Evolutionary conservation across 2,329 filamentous ascomycete genomes (phyloP).

Genomic region (Ilyonectria robusta): DNA sequence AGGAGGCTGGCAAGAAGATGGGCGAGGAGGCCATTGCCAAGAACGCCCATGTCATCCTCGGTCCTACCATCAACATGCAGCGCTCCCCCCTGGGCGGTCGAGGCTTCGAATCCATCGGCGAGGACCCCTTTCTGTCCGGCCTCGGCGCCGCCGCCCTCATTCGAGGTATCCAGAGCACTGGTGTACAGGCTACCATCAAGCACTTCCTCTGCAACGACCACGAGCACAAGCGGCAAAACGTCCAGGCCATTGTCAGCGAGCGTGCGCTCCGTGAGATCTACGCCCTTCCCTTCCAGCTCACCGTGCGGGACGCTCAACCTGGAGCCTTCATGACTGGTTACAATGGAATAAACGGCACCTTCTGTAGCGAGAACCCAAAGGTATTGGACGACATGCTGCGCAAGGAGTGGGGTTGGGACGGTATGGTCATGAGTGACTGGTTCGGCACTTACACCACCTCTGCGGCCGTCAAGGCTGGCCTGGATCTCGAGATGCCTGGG

Average conservation of each 20-base stretch:
- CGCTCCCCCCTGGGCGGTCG: constrained; percentile 72
- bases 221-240: constrained; percentile 70
- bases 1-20: constrained; percentile 66
- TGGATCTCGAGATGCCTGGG: constrained; percentile 74
- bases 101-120: constrained; percentile 72
- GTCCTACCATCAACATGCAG: constrained; percentile 76
- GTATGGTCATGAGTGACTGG: constrained; percentile 73
- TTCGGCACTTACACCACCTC: constrained; percentile 70
- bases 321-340: constrained; percentile 72
- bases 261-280: constrained; percentile 72
- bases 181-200: constrained; percentile 71
- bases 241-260: constrained; percentile 68
- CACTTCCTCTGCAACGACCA: constrained; percentile 75
- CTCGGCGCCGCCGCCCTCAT: constrained; percentile 68
- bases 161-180: constrained; percentile 69
- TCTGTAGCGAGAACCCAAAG: constrained; percentile 68
- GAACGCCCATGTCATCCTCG: constrained; percentile 70
- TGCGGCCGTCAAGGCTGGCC: constrained; percentile 64
- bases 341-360: constrained; percentile 70
- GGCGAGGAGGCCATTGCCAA: constrained; percentile 69
- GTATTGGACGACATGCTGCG: constrained; percentile 67
- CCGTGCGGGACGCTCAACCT: constrained; percentile 65
- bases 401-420: constrained; percentile 71
- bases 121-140: constrained; percentile 71
- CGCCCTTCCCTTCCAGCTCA: constrained; percentile 70